Base-by-base conservation (phyloP, 2,329 filamentous ascomycete species). In the Pseudogymnoascus sp. region DNA sequence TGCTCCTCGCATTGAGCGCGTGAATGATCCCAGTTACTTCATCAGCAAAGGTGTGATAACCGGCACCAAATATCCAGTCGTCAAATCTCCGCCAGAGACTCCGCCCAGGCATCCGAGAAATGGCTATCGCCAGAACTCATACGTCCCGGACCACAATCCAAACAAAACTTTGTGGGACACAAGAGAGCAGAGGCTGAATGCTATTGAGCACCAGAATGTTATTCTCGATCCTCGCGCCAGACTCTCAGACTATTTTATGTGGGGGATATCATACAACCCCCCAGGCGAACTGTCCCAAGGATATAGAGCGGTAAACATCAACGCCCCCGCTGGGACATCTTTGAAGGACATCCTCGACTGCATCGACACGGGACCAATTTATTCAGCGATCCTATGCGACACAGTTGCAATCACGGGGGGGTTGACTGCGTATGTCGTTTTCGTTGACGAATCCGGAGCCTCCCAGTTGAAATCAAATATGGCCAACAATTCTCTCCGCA, bases 161-260 rank as follows among this genome's bases (percentile, higher is more conserved):
- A 54, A 54, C 47, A 54, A 35, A 21, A 54, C 29, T 15, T 21
- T 54, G 0, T 54, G 47, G 47, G 47, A 35, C 17, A 54, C 47
- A 7, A 8, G 47, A 5, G 47, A 54, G 1, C 26, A 35, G 29
- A n/a, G 47, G n/a, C 8, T 54, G 5, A 54, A 35, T 21, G 47
- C 47, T 9, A 54, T 54, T 13, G 29, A 54, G 33, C 47, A 54
- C 33, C 47, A 54, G 33, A 54, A 54, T 54, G 47, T 15, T 11
- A 54, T 54, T 5, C 47, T 54, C 47, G 21, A 54, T 21, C 47
- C 47, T 21, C 29, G 47, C 26, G 29, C n/a, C n/a, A 54, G 47
- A 13, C 47, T 54, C 29, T 54, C 47, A n/a, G 47, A 54, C 7
- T 54, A 54, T 54, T 54, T 54, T 17, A 29, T 54, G 33, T 54